These are phyloP conservation scores for Achaetomium macrosporum DNA, from an alignment of 2,329 filamentous ascomycete genomes.

Conservation along the genomic window DNA sequence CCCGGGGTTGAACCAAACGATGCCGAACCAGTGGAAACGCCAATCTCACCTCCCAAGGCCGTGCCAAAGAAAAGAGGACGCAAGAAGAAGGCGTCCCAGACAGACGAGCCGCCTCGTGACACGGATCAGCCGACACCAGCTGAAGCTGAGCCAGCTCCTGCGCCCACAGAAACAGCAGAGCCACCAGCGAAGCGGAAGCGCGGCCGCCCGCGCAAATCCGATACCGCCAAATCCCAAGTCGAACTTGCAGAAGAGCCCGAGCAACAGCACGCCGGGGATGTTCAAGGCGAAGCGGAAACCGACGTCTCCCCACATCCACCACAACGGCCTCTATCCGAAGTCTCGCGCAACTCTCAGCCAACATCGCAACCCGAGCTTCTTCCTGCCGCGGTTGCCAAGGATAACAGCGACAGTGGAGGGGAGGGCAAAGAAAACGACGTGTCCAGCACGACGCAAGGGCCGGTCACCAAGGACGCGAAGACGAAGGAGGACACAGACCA, in stretches of 20 bases:
- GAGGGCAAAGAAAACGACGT: slow-evolving; percentile 6
- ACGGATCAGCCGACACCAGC: slow-evolving; percentile 1
- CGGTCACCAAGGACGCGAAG: neutral
- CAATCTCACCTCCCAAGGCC: slow-evolving; percentile 6
- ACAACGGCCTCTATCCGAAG: neutral
- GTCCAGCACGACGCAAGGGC: neutral
- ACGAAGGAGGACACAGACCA: neutral
- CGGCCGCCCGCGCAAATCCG: slow-evolving; percentile 39
- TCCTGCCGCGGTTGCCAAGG: too few species aligned
- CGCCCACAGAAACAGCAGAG: neutral
- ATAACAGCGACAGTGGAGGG: neutral
- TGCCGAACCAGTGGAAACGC: neutral
- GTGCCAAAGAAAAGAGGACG: slow-evolving; percentile 26
- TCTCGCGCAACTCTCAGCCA: slow-evolving; percentile 5
- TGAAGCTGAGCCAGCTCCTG: neutral
- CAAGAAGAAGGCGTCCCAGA: slow-evolving; percentile 24
- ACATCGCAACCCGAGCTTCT: neutral
- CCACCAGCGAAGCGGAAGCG: slow-evolving; percentile 31
- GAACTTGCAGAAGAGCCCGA: slow-evolving; percentile 1
- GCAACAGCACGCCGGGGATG: slow-evolving; percentile 4
- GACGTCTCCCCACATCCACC: neutral
- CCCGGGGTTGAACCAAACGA: neutral
- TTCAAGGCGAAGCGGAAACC: neutral
- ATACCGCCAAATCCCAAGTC: slow-evolving; percentile 13
- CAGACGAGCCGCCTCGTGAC: slow-evolving; percentile 2